Conservation (phyloP, 2,329 filamentous ascomycete species). For the Diaporthe sp. region DNA sequence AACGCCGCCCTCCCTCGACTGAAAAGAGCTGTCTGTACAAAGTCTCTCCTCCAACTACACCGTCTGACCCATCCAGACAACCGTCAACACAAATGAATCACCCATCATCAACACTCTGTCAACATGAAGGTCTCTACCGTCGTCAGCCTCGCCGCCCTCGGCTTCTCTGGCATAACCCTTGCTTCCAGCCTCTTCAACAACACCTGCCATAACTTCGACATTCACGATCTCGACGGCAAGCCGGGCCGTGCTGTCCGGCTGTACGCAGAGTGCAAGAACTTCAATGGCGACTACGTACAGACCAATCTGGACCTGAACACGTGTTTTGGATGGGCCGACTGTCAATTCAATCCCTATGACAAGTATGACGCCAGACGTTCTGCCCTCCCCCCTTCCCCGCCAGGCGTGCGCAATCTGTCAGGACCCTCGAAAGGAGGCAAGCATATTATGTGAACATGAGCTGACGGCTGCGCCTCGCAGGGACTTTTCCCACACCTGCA, state of each 20-base stretch:
- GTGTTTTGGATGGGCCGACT: not conserved
- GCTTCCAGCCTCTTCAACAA: not conserved
- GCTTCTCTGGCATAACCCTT: not conserved
- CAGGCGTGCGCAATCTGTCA: not conserved
- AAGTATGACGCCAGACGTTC: not conserved
- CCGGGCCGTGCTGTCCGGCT: not conserved
- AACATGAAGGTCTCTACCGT: not conserved
- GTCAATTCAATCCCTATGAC: not conserved
- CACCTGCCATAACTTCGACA: not conserved
- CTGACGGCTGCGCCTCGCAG: not conserved
- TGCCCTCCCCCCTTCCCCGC: not conserved
- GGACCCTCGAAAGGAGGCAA: not conserved
- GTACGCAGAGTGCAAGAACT: not conserved
- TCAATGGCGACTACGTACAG: not conserved
- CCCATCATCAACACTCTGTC: not conserved
- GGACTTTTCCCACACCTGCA: not conserved
- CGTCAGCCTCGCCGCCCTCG: not conserved
- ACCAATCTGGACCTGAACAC: conserved; percentile 12
- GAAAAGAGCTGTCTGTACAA: not conserved
- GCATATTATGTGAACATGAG: not conserved
- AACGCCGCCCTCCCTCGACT: not conserved
- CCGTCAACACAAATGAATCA: not conserved
- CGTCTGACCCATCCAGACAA: not conserved
- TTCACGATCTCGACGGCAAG: not conserved
- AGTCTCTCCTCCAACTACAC: not conserved